A percentile compares a stretch with the other conserved stretches of the same genome.
Conservation (phyloP, 2,329 filamentous ascomycete species). For the Volutella citrinella region DNA sequence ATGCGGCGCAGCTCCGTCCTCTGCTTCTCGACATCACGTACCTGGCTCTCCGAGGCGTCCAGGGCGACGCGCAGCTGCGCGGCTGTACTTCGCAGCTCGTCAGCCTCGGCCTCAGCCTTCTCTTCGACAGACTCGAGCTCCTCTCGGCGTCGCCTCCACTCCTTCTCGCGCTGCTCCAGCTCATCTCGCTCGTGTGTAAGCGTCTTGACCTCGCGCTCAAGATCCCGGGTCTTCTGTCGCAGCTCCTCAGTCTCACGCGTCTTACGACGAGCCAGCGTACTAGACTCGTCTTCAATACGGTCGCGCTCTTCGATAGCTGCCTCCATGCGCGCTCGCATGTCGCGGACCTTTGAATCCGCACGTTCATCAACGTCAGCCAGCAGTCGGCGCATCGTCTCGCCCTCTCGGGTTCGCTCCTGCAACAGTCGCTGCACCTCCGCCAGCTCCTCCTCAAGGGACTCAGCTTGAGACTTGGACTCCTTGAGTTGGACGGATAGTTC, state of each 20-base stretch:
- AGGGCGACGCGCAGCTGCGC: conserved; percentile 74
- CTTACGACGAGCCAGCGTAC: conserved; percentile 69
- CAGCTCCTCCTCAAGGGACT: conserved; percentile 88
- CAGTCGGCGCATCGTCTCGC: conserved; percentile 89
- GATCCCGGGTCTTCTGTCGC: conserved; percentile 72
- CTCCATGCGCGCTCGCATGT: conserved; percentile 87
- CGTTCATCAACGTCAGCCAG: conserved; percentile 82
- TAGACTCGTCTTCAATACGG: conserved; percentile 86
- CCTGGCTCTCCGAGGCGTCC: conserved; percentile 83
- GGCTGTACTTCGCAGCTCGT: conserved; percentile 74
- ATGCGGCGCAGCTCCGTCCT: conserved; percentile 70
- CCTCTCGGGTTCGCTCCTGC: conserved; percentile 83
- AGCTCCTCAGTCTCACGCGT: conserved; percentile 85
- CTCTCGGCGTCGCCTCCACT: conserved; percentile 70
- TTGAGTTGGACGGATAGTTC: conserved; percentile 91
- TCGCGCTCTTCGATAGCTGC: conserved; percentile 91
- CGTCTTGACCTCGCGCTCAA: conserved; percentile 72
- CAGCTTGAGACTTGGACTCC: conserved; percentile 76
- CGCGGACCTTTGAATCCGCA: conserved; percentile 76
- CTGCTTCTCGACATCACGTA: conserved; percentile 79
- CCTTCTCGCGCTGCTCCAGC: conserved; percentile 68
- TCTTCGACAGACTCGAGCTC: conserved; percentile 71
- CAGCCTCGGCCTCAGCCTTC: conserved; percentile 68
- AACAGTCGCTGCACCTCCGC: conserved; percentile 84
- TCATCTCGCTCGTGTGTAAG: conserved; percentile 75